Base-by-base conservation (phyloP, 2,329 filamentous ascomycete genomes). In the Elsinoe batatas region DNA sequence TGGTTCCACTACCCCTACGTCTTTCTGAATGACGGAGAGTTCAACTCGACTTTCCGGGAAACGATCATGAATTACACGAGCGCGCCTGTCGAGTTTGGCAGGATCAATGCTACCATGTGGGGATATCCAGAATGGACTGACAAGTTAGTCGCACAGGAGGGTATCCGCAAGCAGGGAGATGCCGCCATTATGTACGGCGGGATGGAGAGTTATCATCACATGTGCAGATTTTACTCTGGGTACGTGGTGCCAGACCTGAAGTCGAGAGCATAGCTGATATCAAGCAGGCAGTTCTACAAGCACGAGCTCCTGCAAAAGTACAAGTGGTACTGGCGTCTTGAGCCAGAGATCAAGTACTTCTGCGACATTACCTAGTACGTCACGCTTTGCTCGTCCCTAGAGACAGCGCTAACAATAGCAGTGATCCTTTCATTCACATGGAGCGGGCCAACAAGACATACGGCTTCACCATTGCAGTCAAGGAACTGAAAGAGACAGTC, bases 301-400 rank as follows among this genome's bases (percentile, higher is more conserved):
- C 93, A 98, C 69, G 87, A 91, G 61, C 81, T 97, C 33, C 80
- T 98, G 44, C 81, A 87, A 68, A 97, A 97, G 72, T 98, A 97
- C 73, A 90, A 97, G 68, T 98, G 93, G 93, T 98, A 98, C 77
- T 98, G 93, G 93, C 89, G 93, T 61, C 77, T 98, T 64, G 93
- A 98, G 78, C 93, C 93, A 61, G 93, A 98, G 73, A 97, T 98
- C 81, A 96, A 91, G 75, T 98, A 97, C 76, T 98, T 98, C 76
- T 98, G 93, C 72, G 93, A 98, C 69, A 97, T 98, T 63, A 98
- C 93, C 61, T 98, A 98, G 88, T 91, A 82, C 60, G 82, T 68
- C 65, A 62, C 35, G 33, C 13, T 5, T 40, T 15, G 35, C 10
- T n/a, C 11, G 32, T 20, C 4, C 30, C 15, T 3, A 5, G 10